Base-by-base conservation (phyloP, 768 basidiomycete genomes). In the Pleurotus ostreatus region DNA sequence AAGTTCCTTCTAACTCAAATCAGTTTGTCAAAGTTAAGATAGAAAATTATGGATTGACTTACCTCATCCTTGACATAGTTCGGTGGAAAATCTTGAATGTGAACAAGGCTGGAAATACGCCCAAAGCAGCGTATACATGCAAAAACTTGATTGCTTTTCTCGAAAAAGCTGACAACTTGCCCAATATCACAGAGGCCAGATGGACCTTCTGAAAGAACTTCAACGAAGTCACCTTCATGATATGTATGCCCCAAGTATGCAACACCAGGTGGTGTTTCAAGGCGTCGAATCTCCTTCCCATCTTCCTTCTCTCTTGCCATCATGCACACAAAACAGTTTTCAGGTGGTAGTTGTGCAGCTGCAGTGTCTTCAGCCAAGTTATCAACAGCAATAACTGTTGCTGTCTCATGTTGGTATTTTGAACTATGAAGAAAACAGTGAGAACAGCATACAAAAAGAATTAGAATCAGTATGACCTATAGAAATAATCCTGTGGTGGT, bases 211-310 rank as follows among this genome's bases (percentile, higher is more conserved):
- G 77, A 73, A n/a, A 65, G 71, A 63, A 84, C 78, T 4, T 84
- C 70, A 4, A 82, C 79, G 58, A 80, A 88, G 38, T 92, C 89
- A 45, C 82, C 68, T 0, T 72, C 47, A 55, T 92, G 90, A 59
- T 84, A 91, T 0, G 68, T 68, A 1, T 70, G 60, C 0, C 80
- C 82, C 9, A 67, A 69, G 62, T 73, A 82, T 0, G 72, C 66
- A 25, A 88, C 57, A 0, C 82, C 86, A 18, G 68, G 68, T 0
- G 60, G 56, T 59, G 47, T 67, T n/a, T 66, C 70, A 16, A 79
- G 61, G 25, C 58, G 65, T 1, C 60, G 58, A 11, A 69, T 65
- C 15, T 62, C 56, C n/a, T 59, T 54, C 11, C 71, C 68, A n/a
- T 71, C 61, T 8, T 75, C 65, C 12, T 59, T 59, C 53, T 78